Evolutionary conservation across 1,284 basidiomycete species (phyloP).

Genomic region (Puccinia polysora): DNA sequence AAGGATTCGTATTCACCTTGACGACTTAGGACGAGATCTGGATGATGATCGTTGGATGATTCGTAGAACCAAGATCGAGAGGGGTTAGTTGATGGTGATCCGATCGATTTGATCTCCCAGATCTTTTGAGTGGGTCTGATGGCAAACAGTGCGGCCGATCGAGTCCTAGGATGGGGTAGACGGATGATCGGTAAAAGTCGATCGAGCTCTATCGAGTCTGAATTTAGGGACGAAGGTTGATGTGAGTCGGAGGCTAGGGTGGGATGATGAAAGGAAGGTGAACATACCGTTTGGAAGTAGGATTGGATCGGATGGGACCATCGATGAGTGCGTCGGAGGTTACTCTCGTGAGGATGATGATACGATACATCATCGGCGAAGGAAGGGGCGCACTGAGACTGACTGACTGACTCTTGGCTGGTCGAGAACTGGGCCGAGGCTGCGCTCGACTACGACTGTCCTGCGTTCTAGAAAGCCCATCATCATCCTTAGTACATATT

Average conservation of each 20-base stretch:
- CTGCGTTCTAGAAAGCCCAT: too few species aligned
- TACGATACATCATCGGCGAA: neutral
- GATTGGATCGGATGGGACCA: neutral
- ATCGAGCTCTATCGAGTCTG: constrained; percentile 1
- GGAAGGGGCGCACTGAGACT: neutral
- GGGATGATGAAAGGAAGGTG: neutral
- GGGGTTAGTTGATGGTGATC: neutral
- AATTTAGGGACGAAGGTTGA: too few species aligned
- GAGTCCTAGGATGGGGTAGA: constrained; percentile 26
- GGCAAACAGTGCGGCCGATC: constrained; percentile 7
- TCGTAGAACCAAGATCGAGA: constrained; percentile 16
- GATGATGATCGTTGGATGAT: neutral
- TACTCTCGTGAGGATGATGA: neutral
- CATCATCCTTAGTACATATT: too few species aligned
- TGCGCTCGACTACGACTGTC: too few species aligned
- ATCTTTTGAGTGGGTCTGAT: neutral
- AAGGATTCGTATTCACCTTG: too few species aligned
- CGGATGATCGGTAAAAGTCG: constrained; percentile 3
- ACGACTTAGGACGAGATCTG: constrained; percentile 5
- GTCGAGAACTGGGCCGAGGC: too few species aligned
- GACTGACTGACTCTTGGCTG: neutral
- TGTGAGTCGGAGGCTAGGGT: too few species aligned
- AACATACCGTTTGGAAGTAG: neutral
- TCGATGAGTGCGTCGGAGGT: neutral
- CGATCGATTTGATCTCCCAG: constrained; percentile 24